Evolutionary conservation across 176 grass and related monocot genomes (phyloP).

Genomic region (Rhynchospora pubera): DNA sequence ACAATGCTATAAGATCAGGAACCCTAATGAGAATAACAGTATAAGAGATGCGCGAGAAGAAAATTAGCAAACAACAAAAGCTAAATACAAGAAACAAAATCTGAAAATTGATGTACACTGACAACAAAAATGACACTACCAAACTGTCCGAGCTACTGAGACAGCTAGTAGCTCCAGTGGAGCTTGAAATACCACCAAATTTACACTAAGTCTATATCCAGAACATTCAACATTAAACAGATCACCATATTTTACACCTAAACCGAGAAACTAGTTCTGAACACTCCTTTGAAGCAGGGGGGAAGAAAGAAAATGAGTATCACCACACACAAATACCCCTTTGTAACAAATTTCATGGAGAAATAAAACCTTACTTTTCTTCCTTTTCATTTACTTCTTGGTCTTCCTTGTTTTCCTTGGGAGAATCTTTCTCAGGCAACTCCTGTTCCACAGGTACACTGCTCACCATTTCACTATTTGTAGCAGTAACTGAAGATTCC

Average conservation of each 20-base stretch:
- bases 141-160: slow-evolving; percentile 25
- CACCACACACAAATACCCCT: not conserved
- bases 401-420: slow-evolving; percentile 21
- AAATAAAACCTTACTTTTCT: slow-evolving; percentile 12
- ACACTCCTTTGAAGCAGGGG: slow-evolving; percentile 28
- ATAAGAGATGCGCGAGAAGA: slow-evolving; percentile 2
- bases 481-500: slow-evolving; percentile 30
- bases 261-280: slow-evolving; percentile 3
- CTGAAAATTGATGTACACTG: not conserved
- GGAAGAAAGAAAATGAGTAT: not conserved
- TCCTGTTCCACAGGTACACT: slow-evolving; percentile 36
- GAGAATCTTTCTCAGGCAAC: slow-evolving; percentile 27
- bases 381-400: slow-evolving; percentile 16
- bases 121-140: slow-evolving; percentile 29
- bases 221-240: slow-evolving; percentile 26
- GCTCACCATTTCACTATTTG: slow-evolving; percentile 30
- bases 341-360: not conserved
- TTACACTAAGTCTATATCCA: slow-evolving; percentile 44
- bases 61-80: not conserved
- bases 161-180: slow-evolving; percentile 24
- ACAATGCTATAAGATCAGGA: not conserved
- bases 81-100: slow-evolving; percentile 11
- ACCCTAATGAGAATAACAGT: not conserved
- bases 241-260: slow-evolving; percentile 21
- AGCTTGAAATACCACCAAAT: slow-evolving; percentile 34